These are phyloP conservation scores for Trifolium repens DNA, from an alignment of 306 rosid species.

Conservation along the genomic window DNA sequence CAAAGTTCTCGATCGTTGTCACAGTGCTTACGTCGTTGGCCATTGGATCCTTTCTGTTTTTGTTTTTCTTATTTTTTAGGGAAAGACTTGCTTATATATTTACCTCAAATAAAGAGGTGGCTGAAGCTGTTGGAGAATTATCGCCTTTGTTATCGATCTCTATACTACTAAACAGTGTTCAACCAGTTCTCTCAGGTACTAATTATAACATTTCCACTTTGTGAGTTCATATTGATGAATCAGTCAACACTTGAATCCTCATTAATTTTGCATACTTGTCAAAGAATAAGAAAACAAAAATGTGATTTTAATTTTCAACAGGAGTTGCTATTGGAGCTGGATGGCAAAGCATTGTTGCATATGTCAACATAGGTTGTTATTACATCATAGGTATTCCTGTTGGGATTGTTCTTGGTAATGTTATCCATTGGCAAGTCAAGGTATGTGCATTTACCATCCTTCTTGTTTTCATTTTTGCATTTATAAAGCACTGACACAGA, in stretches of 20 bases:
- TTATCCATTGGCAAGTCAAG: conserved; percentile 50
- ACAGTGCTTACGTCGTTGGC: conserved; percentile 47
- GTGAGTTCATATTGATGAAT: neutral
- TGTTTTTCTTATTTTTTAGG: conserved; percentile 53
- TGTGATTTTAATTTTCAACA: conserved; percentile 34
- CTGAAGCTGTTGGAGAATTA: conserved; percentile 52
- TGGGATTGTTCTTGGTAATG: conserved; percentile 49
- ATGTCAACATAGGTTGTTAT: conserved; percentile 56
- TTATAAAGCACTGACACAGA: neutral
- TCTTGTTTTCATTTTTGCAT: neutral
- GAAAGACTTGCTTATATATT: conserved; percentile 56
- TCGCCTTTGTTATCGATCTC: conserved; percentile 61
- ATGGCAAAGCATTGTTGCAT: conserved; percentile 59
- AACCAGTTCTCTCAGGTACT: conserved; percentile 63
- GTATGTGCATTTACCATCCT: conserved; percentile 7
- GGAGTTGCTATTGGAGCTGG: conserved; percentile 68
- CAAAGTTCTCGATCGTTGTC: conserved; percentile 56
- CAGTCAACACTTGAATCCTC: no score
- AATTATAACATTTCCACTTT: conserved; percentile 10
- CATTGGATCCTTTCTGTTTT: conserved; percentile 48
- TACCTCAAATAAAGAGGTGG: conserved; percentile 48
- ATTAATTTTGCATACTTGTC: neutral
- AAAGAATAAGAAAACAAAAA: neutral
- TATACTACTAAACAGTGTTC: conserved; percentile 60
- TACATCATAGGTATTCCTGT: conserved; percentile 55